Base-by-base conservation (phyloP, 129 eudicot genomes). In the Lactuca sativa region DNA sequence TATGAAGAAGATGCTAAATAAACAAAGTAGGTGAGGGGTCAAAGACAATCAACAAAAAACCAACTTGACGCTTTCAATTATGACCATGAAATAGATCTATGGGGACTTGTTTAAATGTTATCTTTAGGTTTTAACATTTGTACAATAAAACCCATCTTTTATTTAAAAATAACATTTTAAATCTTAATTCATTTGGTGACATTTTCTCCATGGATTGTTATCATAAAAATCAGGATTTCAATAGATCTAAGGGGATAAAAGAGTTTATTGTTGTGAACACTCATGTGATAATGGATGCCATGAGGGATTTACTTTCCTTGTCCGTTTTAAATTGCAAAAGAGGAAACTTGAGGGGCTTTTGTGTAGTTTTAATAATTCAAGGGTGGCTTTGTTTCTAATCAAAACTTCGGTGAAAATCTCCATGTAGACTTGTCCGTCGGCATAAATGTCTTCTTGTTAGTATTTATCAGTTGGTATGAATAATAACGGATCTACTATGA, bases 61-160 rank as follows among this genome's bases (percentile, higher is more conserved):
- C 72, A 77, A 66, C 60, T 75, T 68, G 69, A 52, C 75, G 72
- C 87, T 82, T 82, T 82, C 55, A 63, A 66, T 76, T 68, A 67
- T 67, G 72, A 72, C 73, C 33, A 44, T 25, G 73, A 69, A 66
- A 57, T 52, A 34, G 66, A 73, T 63, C 54, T 62, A 32, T 62
- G 13, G n/a, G 14, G 17, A 52, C 8, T 68, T 52, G 9, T 41
- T 62, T 52, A 49, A 31, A 52, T n/a, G 15, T 13, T 15, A 8
- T 65, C 60, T 54, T 77, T 38, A 61, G 51, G 76, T 25, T 69
- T 69, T 55, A 36, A 40, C 8, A 9, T 4, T 53, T 33, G 21
- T 41, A 62, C 65, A 77, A 1, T 12, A 11, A 0, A 4, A 55
- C 66, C 76, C 69, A 71, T 55, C 12, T 62, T 62, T 4, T 34